Base-by-base conservation (phyloP, 352 stramenopile genomes). In the Saprolegnia parasitica region DNA sequence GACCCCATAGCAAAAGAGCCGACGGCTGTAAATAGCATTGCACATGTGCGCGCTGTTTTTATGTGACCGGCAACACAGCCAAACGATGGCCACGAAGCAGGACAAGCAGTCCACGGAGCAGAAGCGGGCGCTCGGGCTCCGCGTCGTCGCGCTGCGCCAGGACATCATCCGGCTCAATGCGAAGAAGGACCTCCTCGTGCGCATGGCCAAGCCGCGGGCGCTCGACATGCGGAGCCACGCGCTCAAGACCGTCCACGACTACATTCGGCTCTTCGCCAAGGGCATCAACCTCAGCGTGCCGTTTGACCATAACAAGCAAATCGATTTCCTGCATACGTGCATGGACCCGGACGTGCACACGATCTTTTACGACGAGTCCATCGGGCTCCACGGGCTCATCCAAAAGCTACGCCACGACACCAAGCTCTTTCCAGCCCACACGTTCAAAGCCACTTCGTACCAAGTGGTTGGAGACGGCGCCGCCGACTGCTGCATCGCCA, bases 101-200 rank as follows among this genome's bases (percentile, higher is more conserved):
- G 52, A 60, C 52, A 60, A 60, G 52, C 52, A 42, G 35, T 60
- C 52, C 24, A 60, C 52, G 13, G 52, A 60, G 35, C 52, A 60
- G 13, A 60, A 60, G 52, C 11, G 20, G n/a, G 52, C 52, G 35
- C 52, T 60, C 3, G 52, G 52, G 8, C 52, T 60, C 13, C 9
- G 52, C 11, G 52, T 60, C 35, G 52, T 60, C 3, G 52, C 11
- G 35, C 52, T 60, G 8, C 52, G 52, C 52, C 52, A 60, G 35
- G 52, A 60, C 52, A 60, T 60, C 35, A 60, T 60, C 35, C 52
- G 52, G 13, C n/a, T 60, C 13, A 60, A 60, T 60, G 52, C 52
- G 11, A 60, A 60, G 52, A 60, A 60, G 35, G 52, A 60, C 35
- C 35, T 60, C 11, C 52, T 60, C 16, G 52, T 60, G n/a, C 52